Conservation (phyloP, 192 early-diverging fungal species). For the Coemansia asiatica region DNA sequence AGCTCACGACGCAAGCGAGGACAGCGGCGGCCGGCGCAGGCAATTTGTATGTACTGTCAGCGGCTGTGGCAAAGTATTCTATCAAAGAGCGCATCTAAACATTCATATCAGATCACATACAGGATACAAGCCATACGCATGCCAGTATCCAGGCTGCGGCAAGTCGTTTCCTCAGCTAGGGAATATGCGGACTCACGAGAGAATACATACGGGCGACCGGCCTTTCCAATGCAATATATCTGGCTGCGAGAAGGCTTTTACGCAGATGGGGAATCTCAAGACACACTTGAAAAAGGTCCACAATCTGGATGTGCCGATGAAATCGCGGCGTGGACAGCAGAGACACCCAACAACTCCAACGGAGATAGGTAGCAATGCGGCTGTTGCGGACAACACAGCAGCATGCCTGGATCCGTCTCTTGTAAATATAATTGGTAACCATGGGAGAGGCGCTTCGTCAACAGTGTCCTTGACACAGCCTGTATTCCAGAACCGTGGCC, state of each 20-base stretch:
- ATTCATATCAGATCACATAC: slow-evolving; percentile 67
- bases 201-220: slow-evolving; percentile 73
- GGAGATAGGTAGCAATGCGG: background rate
- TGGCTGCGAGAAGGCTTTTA: slow-evolving; percentile 72
- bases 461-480: background rate
- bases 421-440: slow-evolving; percentile 18
- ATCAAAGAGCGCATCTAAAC: slow-evolving; percentile 70
- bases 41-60: slow-evolving; percentile 55
- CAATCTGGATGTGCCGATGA: slow-evolving; percentile 14
- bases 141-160: slow-evolving; percentile 65
- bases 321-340: slow-evolving; percentile 5
- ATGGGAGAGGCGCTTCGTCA: background rate
- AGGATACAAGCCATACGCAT: slow-evolving; percentile 59
- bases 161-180: slow-evolving; percentile 81
- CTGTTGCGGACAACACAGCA: background rate
- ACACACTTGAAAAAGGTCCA: slow-evolving; percentile 54
- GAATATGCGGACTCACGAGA: slow-evolving; percentile 81
- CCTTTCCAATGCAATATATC: slow-evolving; percentile 68
- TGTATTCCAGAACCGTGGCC: background rate
- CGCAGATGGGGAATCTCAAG: slow-evolving; percentile 71
- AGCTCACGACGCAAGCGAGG: slow-evolving; percentile 49
- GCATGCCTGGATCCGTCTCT: background rate
- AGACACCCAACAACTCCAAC: background rate
- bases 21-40: slow-evolving; percentile 38
- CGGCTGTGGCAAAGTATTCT: slow-evolving; percentile 66